These are phyloP conservation scores for Soucietia sequanensis DNA, from an alignment of 805 yeast species.

Conservation along the genomic window DNA sequence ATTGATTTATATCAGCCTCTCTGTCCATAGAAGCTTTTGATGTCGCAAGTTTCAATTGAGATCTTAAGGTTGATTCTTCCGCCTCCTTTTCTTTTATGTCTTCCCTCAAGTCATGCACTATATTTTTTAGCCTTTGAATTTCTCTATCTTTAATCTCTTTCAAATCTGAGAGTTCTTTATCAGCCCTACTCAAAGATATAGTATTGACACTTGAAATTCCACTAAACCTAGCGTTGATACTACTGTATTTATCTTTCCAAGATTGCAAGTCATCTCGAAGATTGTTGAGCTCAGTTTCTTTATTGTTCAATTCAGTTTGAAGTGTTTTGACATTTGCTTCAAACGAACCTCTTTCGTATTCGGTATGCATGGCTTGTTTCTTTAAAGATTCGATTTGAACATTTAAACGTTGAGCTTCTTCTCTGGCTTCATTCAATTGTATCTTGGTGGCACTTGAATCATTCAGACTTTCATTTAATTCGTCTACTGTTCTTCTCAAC, in stretches of 20 bases:
- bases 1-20: constrained; percentile 7
- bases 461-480: background rate
- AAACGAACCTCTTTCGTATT: constrained; percentile 6
- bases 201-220: constrained; percentile 2
- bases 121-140: constrained; percentile 12
- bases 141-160: constrained; percentile 12
- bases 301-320: constrained; percentile 11
- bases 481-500: constrained; percentile 12
- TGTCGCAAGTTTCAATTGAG: constrained; percentile 19
- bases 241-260: constrained; percentile 12
- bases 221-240: constrained; percentile 5
- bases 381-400: background rate
- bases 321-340: constrained; percentile 2
- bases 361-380: background rate
- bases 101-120: constrained; percentile 13
- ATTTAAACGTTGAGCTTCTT: background rate
- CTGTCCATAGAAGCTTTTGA: constrained; percentile 10
- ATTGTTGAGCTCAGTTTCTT: constrained; percentile 17
- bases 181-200: constrained; percentile 1
- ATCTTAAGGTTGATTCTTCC: constrained; percentile 18
- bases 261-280: constrained; percentile 6
- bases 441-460: background rate
- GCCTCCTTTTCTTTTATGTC: constrained; percentile 23
- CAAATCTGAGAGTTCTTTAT: constrained; percentile 9
- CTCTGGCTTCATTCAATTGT: background rate